These are phyloP conservation scores for Cladosporium sp. DNA, from an alignment of 2,329 filamentous ascomycete species.

Conservation along the genomic window DNA sequence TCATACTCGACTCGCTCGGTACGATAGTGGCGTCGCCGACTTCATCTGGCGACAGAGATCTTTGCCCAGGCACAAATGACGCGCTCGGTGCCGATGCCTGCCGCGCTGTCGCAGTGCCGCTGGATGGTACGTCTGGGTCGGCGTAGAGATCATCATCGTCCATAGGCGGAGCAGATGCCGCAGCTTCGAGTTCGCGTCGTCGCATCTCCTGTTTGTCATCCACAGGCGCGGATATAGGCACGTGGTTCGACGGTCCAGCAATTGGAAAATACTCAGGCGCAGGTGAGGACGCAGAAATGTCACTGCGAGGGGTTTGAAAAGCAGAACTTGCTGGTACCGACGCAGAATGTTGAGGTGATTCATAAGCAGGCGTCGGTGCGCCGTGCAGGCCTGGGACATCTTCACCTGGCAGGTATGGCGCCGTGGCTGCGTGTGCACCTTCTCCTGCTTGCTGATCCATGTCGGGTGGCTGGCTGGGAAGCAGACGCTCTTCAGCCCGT, in stretches of 20 bases:
- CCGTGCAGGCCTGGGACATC: conserved; percentile 15
- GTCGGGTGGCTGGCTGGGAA: conserved; percentile 75
- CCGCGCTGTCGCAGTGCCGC: not conserved
- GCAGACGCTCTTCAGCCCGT: conserved; percentile 72
- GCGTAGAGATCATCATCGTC: not conserved
- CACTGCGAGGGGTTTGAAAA: not conserved
- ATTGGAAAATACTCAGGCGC: conserved; percentile 20
- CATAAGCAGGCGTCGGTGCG: conserved; percentile 10
- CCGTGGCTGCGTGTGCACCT: conserved; percentile 37
- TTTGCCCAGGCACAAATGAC: conserved; percentile 1
- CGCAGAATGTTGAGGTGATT: not conserved
- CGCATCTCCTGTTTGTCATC: conserved; percentile 84
- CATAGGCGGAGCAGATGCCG: conserved; percentile 42
- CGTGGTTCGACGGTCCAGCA: conserved; percentile 13
- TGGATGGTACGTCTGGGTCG: not conserved
- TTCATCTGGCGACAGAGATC: not conserved
- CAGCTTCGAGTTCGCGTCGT: conserved; percentile 41
- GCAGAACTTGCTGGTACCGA: not conserved
- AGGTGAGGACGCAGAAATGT: conserved; percentile 26
- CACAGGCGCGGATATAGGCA: conserved; percentile 29
- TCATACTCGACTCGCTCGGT: not conserved
- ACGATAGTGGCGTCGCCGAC: conserved; percentile 3
- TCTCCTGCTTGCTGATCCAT: conserved; percentile 29
- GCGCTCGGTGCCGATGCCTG: not conserved
- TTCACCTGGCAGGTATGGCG: conserved; percentile 33